Evolutionary conservation across 345 rosid genomes (phyloP), one percentile per base, ranked within the genome.

Genomic region (Gossypium longicalyx): DNA sequence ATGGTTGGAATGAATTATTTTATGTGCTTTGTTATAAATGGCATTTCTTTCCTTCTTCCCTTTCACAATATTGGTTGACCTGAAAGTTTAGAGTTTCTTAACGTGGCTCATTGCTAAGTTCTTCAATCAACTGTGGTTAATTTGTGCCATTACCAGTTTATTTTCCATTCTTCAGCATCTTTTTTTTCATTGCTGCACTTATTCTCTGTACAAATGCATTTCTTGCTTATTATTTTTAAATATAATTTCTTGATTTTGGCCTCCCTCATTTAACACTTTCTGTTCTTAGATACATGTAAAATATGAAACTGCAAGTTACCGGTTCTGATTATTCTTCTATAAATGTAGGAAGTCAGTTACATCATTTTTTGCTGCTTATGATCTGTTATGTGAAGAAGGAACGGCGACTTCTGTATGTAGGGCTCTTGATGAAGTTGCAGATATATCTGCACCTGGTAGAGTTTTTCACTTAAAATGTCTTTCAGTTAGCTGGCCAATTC

Each of bases 361-460:
- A 44, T 85, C 96, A 19, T 93, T 95, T 81, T 95, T 95, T 68
- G 89, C 88, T 64, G 86, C 92, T 3, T 93, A 82, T 82, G 99
- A 95, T 85, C 93, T 90, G 3, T 88, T 95, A 5, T 93, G 93
- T 58, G 99, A 95, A 83, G 99, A 95, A 88, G 99, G 98, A 78
- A 90, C 87, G 47, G 92, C 99, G 70, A 89, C 90, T 63, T 76
- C 97, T 76, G 98, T 95, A n/a, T 95, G 97, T 77, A 83, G 82
- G 77, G 94, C 96, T 81, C 97, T 95, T 20, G 87, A 90, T 83
- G 97, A 94, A 83, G 87, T 94, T 84, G 91, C 98, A 44, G 98
- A 92, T 84, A 83, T 91, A 81, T 93, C 99, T 78, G 85, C 93
- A 67, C 90, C 96, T 83, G 99, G 99, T 95, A 82, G 54, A 43